phyloP scores from a whole-genome alignment of 768 basidiomycete species.

The Tulasnella calospora region DNA sequence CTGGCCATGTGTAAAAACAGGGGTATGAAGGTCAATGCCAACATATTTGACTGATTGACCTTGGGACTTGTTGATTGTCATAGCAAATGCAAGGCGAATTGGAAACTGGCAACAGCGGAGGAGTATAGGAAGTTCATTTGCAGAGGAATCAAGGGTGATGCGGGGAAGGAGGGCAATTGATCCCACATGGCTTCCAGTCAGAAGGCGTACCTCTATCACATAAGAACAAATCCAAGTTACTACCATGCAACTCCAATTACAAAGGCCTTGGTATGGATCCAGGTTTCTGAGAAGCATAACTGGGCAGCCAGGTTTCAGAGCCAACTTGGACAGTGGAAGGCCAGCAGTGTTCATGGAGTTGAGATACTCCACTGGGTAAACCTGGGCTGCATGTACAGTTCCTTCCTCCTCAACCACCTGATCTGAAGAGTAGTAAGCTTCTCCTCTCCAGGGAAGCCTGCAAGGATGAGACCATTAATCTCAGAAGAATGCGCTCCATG shows the following conservation, averaged over 20 bases:
- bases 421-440: no score
- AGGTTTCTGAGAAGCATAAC: no score
- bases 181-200: conserved; percentile 41
- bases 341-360: no score
- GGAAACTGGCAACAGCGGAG: conserved; percentile 42
- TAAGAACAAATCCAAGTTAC: conserved; percentile 37
- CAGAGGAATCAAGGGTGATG: conserved; percentile 37
- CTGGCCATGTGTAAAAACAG: conserved; percentile 45
- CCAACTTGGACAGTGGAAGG: no score
- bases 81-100: conserved; percentile 44
- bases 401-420: no score
- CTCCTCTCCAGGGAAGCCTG: no score
- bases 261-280: conserved; percentile 25
- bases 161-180: conserved; percentile 41
- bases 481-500: no score
- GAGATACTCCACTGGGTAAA: no score
- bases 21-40: conserved; percentile 40
- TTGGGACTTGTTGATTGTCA: conserved; percentile 50
- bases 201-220: conserved; percentile 38
- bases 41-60: conserved; percentile 46
- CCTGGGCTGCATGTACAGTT: no score
- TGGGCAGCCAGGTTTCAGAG: no score
- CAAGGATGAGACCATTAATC: no score
- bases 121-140: conserved; percentile 30
- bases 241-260: conserved; percentile 31